These are phyloP conservation scores for Trametes versicolor DNA, from an alignment of 1,284 basidiomycete species.

Conservation along the genomic window DNA sequence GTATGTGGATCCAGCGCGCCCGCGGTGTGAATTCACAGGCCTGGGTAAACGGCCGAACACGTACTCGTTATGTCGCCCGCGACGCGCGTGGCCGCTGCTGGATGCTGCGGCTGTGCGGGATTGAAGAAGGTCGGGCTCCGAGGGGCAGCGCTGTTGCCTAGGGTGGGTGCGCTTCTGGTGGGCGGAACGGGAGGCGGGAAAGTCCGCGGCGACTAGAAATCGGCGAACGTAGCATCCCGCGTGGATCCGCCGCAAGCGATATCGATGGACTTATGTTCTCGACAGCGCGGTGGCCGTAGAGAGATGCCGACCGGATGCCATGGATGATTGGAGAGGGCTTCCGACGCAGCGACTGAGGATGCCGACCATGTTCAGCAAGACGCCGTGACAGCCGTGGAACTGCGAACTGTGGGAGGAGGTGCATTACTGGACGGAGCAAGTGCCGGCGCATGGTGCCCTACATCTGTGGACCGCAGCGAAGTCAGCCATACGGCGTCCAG, in stretches of 20 bases:
- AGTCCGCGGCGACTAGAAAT: not conserved
- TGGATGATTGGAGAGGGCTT: not conserved
- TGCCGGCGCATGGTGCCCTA: too few species aligned
- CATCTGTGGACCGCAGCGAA: too few species aligned
- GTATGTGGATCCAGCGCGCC: not conserved
- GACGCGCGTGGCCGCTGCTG: not conserved
- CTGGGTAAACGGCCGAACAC: not conserved
- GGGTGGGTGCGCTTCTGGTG: not conserved
- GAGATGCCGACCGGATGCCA: not conserved
- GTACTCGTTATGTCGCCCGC: not conserved
- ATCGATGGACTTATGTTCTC: not conserved
- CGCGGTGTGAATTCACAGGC: not conserved
- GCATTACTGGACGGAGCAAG: too few species aligned
- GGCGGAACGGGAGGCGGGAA: not conserved
- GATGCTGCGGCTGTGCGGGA: not conserved
- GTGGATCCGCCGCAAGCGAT: not conserved
- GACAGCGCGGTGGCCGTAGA: not conserved
- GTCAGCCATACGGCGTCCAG: too few species aligned
- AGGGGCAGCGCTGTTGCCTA: not conserved
- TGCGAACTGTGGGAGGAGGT: too few species aligned
- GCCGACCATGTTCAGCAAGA: too few species aligned
- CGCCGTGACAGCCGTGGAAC: too few species aligned
- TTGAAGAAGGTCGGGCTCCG: not conserved
- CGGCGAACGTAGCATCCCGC: not conserved
- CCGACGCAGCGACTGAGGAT: not conserved